Evolutionary conservation across 768 basidiomycete genomes (phyloP), one percentile per base, ranked within the genome.

Genomic region (Auricularia heimuer): DNA sequence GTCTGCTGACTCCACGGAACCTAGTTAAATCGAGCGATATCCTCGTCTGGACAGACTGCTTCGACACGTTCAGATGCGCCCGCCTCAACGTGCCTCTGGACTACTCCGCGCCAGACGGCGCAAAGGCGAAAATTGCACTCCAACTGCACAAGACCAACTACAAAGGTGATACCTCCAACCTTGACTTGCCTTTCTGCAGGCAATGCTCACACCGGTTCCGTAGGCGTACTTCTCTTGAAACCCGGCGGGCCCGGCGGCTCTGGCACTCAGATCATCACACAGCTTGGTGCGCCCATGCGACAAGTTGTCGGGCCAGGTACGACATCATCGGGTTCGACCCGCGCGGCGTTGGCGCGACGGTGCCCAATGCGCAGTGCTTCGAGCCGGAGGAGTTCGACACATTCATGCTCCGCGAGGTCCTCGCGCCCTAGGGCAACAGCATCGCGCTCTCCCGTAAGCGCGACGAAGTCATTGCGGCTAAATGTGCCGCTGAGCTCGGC

Each of bases 251-350:
- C 24, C 24, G 29, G 29, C 11, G 24, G 14, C 16, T 60, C 24
- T 4, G 56, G 34, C 24, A 60, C 34, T 7, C 24, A 16, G 6
- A 18, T 4, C 24, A 24, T 35, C 10, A 10, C 24, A 21, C 14
- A 12, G 29, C 24, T 12, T 8, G 34, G 29, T 7, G 56, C 24
- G 6, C 24, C 24, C 24, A 6, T 35, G 14, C 16, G 16, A 11
- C 24, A 24, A 3, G 56, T 68, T 0, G 68, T 67, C 1, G 70
- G 67, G 3, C 63, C 63, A 3, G 70, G 0, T 68, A 67, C 1
- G 54, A 54, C 3, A 39, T 64, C 0, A 36, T 70, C 18, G 47
- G 68, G 66, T 64, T 54, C 54, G 64, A 64, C 42, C 64, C 64
- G 37, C 39, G 64, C 18, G 64, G 64, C 10, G 42, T 45, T 0